Conservation (phyloP, 257 asterid species). For the Solanum corneliomulleri region DNA sequence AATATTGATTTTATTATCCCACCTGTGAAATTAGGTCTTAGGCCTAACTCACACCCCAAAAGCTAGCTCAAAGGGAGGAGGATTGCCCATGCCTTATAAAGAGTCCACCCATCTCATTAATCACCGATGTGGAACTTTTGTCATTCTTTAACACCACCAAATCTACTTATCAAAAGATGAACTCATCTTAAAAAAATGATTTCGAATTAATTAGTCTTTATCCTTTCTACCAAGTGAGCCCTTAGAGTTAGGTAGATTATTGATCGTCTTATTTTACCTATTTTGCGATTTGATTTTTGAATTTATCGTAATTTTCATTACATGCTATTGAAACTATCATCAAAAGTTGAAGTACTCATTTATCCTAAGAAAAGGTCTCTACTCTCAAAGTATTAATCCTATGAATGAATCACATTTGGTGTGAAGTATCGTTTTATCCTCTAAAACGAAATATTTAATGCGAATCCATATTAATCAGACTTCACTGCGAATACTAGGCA, state of each 20-base stretch:
- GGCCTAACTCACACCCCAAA: too few species aligned
- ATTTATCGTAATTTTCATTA: background rate
- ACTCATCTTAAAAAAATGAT: too few species aligned
- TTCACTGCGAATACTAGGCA: fast-evolving
- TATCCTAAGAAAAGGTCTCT: too few species aligned
- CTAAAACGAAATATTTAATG: background rate
- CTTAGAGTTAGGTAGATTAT: background rate
- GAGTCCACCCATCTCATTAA: too few species aligned
- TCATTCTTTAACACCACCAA: too few species aligned
- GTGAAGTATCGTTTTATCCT: background rate
- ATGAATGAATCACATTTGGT: background rate
- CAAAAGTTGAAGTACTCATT: background rate
- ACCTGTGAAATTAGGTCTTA: too few species aligned
- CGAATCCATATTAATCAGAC: background rate
- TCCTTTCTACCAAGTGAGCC: background rate
- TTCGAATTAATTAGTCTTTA: too few species aligned
- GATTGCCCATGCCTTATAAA: too few species aligned
- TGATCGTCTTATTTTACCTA: background rate
- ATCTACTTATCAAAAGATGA: background rate
- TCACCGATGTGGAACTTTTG: too few species aligned
- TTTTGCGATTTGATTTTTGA: background rate
- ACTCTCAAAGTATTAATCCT: too few species aligned
- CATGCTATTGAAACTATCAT: background rate
- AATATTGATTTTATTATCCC: background rate
- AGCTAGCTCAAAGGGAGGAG: too few species aligned